Base-by-base conservation (phyloP, 768 basidiomycete genomes). In the Naganishia vishniacii region DNA sequence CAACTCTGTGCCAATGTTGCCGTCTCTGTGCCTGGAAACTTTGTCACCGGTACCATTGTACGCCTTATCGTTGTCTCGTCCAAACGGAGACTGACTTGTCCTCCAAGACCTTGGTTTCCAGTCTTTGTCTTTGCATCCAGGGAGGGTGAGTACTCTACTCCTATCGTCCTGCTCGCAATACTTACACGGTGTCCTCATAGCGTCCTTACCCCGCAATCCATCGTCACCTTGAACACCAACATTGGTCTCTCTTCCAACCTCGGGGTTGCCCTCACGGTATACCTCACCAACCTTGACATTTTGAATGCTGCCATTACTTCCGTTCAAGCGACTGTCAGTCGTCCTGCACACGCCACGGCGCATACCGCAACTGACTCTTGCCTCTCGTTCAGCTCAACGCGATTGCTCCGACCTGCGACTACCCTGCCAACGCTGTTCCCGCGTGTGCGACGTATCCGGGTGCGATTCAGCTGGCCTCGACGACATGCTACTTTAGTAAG, bases 401-500 rank as follows among this genome's bases (percentile, higher is more conserved):
- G 15, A 61, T 29, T 28, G 32, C 60, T 3, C 23, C 60, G 15
- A 61, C 60, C 28, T 61, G 60, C 26, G 25, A 5, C 46, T 61
- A 61, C 23, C 44, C 45, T 11, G 45, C 60, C 8, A 40, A 46
- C n/a, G 25, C 31, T 2, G 37, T 48, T 23, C 60, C 60, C 2
- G 46, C 42, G 45, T 61, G 47, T 48, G 13, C 16, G 4, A 48
- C 47, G 47, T 48, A 48, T 26, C 7, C 47, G 2, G 47, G 47
- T 23, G 47, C 47, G 47, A 26, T 48, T 25, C 47, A n/a, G n/a
- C 25, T 23, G 47, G 26, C 60, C 26, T 47, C 44, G 9, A 47
- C 42, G 4, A 31, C 45, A 12, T 61, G 60, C 42, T 47, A 25
- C 26, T 61, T 61, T 34, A 61, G 47, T 48, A 23, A 20, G 47